Evolutionary conservation across 805 yeast genomes (phyloP), one percentile per base, ranked within the genome.

Genomic region (Yamadazyma phyllophila): DNA sequence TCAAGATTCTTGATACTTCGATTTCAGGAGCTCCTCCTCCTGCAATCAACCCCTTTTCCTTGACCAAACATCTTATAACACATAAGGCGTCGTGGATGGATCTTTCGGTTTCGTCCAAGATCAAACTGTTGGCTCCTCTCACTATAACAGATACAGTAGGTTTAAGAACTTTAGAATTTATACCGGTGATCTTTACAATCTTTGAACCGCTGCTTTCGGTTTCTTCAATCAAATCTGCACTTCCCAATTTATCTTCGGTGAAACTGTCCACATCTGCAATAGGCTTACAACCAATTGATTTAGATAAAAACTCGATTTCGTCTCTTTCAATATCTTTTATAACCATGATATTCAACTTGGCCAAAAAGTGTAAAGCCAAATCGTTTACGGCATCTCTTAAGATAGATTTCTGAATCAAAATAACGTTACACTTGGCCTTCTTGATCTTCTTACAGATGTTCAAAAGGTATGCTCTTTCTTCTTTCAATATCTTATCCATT

Each of bases 1-100:
- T 71, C 54, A 90, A 69, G 11, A 79, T 78, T 52, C 92, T 80
- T 9, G 96, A 81, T 7, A 88, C 83, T 72, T 91, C 97, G 53
- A 90, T 82, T 69, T 90, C 97, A 38, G 98, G 96, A 5, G 99
- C 98, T 58, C 98, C 99, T 52, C 99, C 99, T 58, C 99, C 99
- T 11, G 98, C 97, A 69, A 94, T 90, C 61, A 87, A 73, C 1
- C 91, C 96, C 60, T 80, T 85, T 63, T 88, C 89, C 62, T 89
- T 88, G 24, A 90, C 96, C 45, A 89, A 74, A 69, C 96, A 86
- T 63, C 96, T 73, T 51, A 85, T 76, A 45, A 92, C 99, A 77
- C 99, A 94, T 47, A 94, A 77, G 0, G 99, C 98, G 67, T 94
- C 99, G 61, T 94, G 99, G 52, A 94, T 73, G 2, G 98, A 91